Evolutionary conservation across 768 basidiomycete genomes (phyloP).

Genomic region (Suillus discolor): DNA sequence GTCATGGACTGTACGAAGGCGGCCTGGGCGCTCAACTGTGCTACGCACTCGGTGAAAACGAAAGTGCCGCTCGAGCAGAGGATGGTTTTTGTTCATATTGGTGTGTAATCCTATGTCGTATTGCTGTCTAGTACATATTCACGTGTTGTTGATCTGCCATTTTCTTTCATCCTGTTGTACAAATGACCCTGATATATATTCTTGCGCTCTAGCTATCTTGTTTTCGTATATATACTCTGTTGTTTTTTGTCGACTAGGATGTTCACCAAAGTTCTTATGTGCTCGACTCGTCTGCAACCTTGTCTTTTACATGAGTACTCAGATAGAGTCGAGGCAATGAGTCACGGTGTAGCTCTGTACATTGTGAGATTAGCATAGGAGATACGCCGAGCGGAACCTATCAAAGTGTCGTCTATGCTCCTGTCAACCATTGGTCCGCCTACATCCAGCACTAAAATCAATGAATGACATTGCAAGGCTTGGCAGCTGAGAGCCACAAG

Average conservation of each 20-base stretch:
- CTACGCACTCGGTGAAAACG: not conserved
- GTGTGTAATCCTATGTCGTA: not conserved
- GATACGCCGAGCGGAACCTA: too few species aligned
- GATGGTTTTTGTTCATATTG: not conserved
- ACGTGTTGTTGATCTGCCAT: not conserved
- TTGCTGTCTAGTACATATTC: not conserved
- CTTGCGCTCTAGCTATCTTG: not conserved
- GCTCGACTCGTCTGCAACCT: too few species aligned
- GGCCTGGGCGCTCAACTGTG: not conserved
- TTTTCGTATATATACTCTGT: not conserved
- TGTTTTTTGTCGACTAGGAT: not conserved
- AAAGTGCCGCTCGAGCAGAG: not conserved
- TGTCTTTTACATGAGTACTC: too few species aligned
- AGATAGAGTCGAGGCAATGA: too few species aligned
- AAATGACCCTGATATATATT: not conserved
- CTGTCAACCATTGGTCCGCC: too few species aligned
- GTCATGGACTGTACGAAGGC: not conserved
- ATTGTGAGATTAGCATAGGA: too few species aligned
- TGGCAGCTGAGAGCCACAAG: too few species aligned
- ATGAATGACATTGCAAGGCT: too few species aligned
- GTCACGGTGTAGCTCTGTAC: too few species aligned
- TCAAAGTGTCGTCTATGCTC: too few species aligned
- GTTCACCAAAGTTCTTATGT: too few species aligned
- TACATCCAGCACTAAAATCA: too few species aligned
- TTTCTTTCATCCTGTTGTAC: not conserved